Percentiles rank a stretch among this genome's conserved stretches.
These are phyloP conservation scores for Yamadazyma siamensis DNA, from an alignment of 1,139 yeast species.

Conservation along the genomic window DNA sequence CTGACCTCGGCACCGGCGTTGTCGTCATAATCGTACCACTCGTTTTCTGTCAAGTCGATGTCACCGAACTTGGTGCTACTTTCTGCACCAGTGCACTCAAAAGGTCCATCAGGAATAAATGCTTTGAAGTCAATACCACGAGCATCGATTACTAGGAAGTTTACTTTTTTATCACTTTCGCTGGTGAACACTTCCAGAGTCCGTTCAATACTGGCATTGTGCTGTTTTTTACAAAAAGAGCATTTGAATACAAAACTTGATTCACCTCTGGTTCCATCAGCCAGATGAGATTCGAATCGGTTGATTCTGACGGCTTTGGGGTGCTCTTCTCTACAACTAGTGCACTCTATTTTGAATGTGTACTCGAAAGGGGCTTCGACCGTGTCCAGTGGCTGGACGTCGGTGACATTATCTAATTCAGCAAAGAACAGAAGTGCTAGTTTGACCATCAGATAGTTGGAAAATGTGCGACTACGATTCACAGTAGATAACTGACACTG, in stretches of 20 bases:
- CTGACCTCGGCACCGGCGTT: constrained; percentile 78
- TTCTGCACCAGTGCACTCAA: constrained; percentile 57
- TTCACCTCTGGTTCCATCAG: constrained; percentile 73
- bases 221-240: constrained; percentile 53
- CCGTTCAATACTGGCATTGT: constrained; percentile 34
- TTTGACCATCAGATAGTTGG: constrained; percentile 35
- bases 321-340: constrained; percentile 76
- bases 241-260: constrained; percentile 85
- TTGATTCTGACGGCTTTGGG: constrained; percentile 73
- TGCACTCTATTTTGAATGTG: constrained; percentile 70
- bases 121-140: constrained; percentile 77
- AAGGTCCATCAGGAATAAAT: constrained; percentile 68
- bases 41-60: constrained; percentile 73
- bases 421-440: constrained; percentile 54
- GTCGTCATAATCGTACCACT: constrained; percentile 96
- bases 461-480: background rate
- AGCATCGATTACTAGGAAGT: constrained; percentile 70
- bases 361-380: constrained; percentile 66
- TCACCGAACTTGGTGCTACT: constrained; percentile 53
- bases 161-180: constrained; percentile 31
- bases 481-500: background rate
- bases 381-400: constrained; percentile 61
- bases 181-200: constrained; percentile 27
- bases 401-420: constrained; percentile 60
- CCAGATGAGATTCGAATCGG: constrained; percentile 56